These are phyloP conservation scores for Penicillium lividum DNA, from an alignment of 495 filamentous ascomycete genomes.

Conservation along the genomic window DNA sequence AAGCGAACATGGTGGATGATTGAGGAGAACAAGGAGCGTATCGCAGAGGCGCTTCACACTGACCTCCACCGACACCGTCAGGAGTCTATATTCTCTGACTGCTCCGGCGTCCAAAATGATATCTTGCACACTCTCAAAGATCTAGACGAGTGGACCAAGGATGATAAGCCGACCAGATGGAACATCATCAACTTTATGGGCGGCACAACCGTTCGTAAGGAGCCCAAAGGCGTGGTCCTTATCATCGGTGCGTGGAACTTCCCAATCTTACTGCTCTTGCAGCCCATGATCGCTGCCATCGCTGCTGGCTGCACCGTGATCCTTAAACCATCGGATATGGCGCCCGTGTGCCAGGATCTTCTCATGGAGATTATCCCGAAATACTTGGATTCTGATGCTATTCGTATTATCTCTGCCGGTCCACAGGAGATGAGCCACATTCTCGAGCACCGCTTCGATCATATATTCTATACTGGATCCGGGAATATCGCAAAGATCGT, in stretches of 20 bases:
- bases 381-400: slow-evolving; percentile 67
- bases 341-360: slow-evolving; percentile 66
- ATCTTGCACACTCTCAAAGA: slow-evolving; percentile 69
- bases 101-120: slow-evolving; percentile 66
- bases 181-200: slow-evolving; percentile 57
- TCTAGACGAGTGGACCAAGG: slow-evolving; percentile 71
- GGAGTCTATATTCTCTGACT: slow-evolving; percentile 67
- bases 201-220: slow-evolving; percentile 72
- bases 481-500: slow-evolving; percentile 74
- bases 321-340: slow-evolving; percentile 80
- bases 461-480: slow-evolving; percentile 89
- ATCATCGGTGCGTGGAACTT: slow-evolving; percentile 93
- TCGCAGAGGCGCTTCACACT: slow-evolving; percentile 64
- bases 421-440: slow-evolving; percentile 72
- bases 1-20: slow-evolving; percentile 56
- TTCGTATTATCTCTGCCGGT: slow-evolving; percentile 71
- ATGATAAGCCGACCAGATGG: slow-evolving; percentile 65
- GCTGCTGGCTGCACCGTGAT: slow-evolving; percentile 80
- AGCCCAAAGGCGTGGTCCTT: slow-evolving; percentile 76
- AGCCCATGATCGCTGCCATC: slow-evolving; percentile 81
- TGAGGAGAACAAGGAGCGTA: slow-evolving; percentile 64
- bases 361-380: slow-evolving; percentile 70
- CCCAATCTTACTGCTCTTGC: slow-evolving; percentile 69
- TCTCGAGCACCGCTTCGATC: slow-evolving; percentile 82
- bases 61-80: slow-evolving; percentile 71